These are phyloP conservation scores for Spiromastix sp. DNA, from an alignment of 2,329 filamentous ascomycete genomes.

Conservation along the genomic window DNA sequence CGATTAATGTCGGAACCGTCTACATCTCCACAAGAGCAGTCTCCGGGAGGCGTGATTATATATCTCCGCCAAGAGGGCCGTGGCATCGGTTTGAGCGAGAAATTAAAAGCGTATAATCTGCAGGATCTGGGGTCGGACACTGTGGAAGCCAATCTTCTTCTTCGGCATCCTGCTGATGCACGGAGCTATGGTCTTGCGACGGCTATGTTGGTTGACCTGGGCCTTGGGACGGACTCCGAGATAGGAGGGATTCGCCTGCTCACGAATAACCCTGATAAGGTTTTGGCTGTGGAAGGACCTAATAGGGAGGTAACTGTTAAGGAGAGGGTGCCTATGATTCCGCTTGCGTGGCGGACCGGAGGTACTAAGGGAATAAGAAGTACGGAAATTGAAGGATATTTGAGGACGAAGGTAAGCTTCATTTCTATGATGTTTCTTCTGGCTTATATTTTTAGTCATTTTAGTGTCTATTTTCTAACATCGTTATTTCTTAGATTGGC, in stretches of 20 bases:
- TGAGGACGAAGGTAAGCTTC: slow-evolving; percentile 75
- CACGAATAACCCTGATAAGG: slow-evolving; percentile 97
- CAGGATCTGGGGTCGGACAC: slow-evolving; percentile 97
- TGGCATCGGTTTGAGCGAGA: slow-evolving; percentile 88
- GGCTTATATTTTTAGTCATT: no score
- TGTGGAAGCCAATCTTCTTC: slow-evolving; percentile 83
- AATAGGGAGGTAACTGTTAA: slow-evolving; percentile 77
- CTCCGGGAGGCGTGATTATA: slow-evolving; percentile 76
- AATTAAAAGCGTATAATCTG: slow-evolving; percentile 95
- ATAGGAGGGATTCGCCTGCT: slow-evolving; percentile 56
- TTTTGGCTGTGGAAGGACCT: slow-evolving; percentile 85
- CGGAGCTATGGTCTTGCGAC: slow-evolving; percentile 94
- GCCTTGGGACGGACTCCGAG: slow-evolving; percentile 56
- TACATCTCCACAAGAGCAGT: slow-evolving; percentile 35
- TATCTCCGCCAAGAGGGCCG: slow-evolving; percentile 94
- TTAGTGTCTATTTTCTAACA: slow-evolving; percentile 9
- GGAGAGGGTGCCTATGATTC: slow-evolving; percentile 91
- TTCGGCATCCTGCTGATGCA: slow-evolving; percentile 89
- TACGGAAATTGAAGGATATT: slow-evolving; percentile 82
- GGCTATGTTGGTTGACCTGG: slow-evolving; percentile 82
- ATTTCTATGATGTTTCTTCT: not conserved
- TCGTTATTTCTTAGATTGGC: slow-evolving; percentile 51
- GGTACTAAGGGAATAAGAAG: slow-evolving; percentile 71
- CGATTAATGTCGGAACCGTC: slow-evolving; percentile 58
- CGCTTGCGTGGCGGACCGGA: slow-evolving; percentile 77